Evolutionary conservation across 2,329 filamentous ascomycete species (phyloP).

Genomic region (Cladosporium oxysporum): DNA sequence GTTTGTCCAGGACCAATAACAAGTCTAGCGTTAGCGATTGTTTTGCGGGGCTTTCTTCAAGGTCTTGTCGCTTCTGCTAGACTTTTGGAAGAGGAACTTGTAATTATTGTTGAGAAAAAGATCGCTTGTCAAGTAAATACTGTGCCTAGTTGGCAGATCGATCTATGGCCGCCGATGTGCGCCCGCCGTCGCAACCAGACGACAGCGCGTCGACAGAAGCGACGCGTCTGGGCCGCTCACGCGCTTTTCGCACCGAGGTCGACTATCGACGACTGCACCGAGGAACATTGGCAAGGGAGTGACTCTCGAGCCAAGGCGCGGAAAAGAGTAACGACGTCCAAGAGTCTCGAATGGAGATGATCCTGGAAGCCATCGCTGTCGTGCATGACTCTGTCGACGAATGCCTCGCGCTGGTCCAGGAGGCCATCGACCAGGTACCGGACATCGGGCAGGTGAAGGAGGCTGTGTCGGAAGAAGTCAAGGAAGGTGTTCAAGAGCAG

Average conservation of each 20-base stretch:
- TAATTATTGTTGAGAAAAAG: no score
- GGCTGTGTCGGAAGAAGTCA: neutral
- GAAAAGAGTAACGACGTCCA: neutral
- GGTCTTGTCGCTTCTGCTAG: no score
- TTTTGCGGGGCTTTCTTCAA: no score
- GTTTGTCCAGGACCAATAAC: no score
- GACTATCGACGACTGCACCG: constrained; percentile 7
- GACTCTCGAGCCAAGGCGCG: neutral
- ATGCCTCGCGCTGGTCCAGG: neutral
- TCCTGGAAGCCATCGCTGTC: neutral
- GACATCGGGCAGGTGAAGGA: neutral
- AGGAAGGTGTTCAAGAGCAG: neutral
- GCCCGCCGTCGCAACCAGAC: neutral
- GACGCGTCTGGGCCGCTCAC: neutral
- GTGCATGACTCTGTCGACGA: neutral
- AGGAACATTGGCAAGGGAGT: constrained; percentile 4
- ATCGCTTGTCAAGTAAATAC: neutral
- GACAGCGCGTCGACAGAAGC: neutral
- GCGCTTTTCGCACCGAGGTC: neutral
- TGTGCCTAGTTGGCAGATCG: neutral
- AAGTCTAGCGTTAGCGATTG: no score
- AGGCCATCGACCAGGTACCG: neutral
- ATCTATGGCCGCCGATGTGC: neutral
- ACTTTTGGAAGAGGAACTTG: no score
- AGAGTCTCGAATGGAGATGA: neutral